Evolutionary conservation across 2,329 filamentous ascomycete genomes (phyloP), one percentile per base, ranked within the genome.

Genomic region (Stagonosporopsis chrysanthemi): DNA sequence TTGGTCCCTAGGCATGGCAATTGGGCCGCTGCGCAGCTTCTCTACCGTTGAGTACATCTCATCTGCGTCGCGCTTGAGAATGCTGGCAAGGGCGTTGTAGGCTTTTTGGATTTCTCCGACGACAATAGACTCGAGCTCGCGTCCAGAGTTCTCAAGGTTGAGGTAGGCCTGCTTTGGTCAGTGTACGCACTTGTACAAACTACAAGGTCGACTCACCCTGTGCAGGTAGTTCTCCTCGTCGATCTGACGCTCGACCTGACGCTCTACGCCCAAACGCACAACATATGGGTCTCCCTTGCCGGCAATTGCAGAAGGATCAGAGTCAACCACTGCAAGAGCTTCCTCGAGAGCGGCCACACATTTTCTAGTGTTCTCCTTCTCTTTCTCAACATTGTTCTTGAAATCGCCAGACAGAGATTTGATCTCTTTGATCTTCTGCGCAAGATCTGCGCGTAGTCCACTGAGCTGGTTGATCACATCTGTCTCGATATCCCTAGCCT

Each of bases 381-480:
- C 95, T 79, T 94, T 97, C 24, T 97, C 92, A 9, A 99, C 92
- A 0, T 89, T 90, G 74, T 97, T 99, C 79, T 97, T 97, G 79
- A 99, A 99, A 76, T 99, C 95, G 15, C 92, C 90, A 6, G 92
- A 90, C 15, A 99, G 81, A 65, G 88, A 89, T 79, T 96, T 97
- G 80, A 99, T 99, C 78, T 99, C 95, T 78, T 98, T 99, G 77
- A 96, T 96, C 81, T 99, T 99, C 75, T 96, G 92, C 60, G 90
- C 90, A 17, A 99, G 82, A 75, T 99, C 95, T 70, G 88, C 93
- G 56, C 95, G 83, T 51, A 99, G 81, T 1, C 92, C 92, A 2
- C 89, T 92, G 53, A 99, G 82, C 49, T 94, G 92, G 47, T 91
- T 82, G 62, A 98, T 92, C 43, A 99, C 92, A 71, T 98, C 94